A percentile compares a stretch with the other conserved stretches of the same genome.
phyloP scores from a whole-genome alignment of 1,284 basidiomycete genomes.

The Grifola frondosa region DNA sequence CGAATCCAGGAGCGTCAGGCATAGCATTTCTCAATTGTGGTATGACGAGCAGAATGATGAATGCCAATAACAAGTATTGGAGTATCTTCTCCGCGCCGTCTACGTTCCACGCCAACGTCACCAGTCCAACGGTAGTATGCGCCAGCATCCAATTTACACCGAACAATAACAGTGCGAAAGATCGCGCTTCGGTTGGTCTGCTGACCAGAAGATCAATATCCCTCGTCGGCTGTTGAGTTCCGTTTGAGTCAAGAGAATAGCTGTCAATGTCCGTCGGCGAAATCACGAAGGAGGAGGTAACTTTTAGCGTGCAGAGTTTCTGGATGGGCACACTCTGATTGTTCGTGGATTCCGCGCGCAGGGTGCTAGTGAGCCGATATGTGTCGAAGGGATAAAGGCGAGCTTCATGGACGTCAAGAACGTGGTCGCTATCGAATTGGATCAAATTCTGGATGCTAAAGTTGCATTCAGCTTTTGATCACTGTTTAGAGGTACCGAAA shows the following conservation, averaged over 20 bases:
- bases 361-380: conserved; percentile 49
- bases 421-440: conserved; percentile 58
- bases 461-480: not conserved
- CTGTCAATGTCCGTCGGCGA: conserved; percentile 42
- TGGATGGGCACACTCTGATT: conserved; percentile 45
- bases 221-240: conserved; percentile 33
- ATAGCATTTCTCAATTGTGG: conserved; percentile 54
- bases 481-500: not conserved
- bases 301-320: conserved; percentile 42
- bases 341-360: conserved; percentile 38
- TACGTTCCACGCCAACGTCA: conserved; percentile 41
- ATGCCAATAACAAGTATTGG: conserved; percentile 40
- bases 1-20: conserved; percentile 57
- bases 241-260: conserved; percentile 29
- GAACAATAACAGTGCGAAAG: conserved; percentile 48
- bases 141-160: conserved; percentile 52
- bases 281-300: conserved; percentile 50
- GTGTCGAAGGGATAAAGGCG: conserved; percentile 59
- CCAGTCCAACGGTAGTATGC: conserved; percentile 47
- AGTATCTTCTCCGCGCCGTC: conserved; percentile 33
- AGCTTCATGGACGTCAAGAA: conserved; percentile 55
- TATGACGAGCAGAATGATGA: conserved; percentile 45
- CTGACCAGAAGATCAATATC: conserved; percentile 46
- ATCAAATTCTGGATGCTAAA: conserved; percentile 53
- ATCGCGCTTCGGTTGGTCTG: conserved; percentile 45